phyloP scores from a whole-genome alignment of 2,329 filamentous ascomycete genomes.

The Juglanconis oblonga region DNA sequence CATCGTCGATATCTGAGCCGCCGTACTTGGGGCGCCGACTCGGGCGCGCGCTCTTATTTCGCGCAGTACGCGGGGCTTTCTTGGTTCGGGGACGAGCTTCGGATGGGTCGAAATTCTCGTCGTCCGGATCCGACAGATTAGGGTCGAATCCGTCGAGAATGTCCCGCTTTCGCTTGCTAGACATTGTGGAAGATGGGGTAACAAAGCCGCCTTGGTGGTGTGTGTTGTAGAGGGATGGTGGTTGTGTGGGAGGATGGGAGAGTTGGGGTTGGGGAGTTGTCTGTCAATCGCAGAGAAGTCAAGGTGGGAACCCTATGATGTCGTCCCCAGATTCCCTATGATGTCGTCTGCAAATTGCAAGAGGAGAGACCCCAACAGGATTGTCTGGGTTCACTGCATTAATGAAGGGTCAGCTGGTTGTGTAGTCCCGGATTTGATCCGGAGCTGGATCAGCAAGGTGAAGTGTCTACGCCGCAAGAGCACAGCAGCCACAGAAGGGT shows the following conservation, averaged over 20 bases:
- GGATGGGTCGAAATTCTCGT: conserved; percentile 62
- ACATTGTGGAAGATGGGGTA: conserved; percentile 23
- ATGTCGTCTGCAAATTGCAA: background rate
- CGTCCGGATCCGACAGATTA: conserved; percentile 64
- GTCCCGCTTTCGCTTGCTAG: conserved; percentile 56
- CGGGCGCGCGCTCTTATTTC: conserved; percentile 28
- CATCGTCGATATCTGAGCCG: conserved; percentile 62
- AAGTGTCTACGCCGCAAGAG: too few species aligned
- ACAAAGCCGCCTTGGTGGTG: background rate
- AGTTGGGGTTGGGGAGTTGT: background rate
- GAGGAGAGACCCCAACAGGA: background rate
- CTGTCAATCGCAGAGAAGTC: too few species aligned
- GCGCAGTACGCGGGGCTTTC: conserved; percentile 32
- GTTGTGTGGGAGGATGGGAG: background rate
- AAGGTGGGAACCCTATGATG: too few species aligned
- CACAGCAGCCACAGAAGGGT: background rate
- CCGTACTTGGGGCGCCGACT: conserved; percentile 41
- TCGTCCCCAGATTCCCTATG: too few species aligned
- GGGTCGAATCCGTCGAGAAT: conserved; percentile 59
- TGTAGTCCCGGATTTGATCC: too few species aligned
- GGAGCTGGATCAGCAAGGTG: too few species aligned
- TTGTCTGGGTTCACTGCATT: background rate
- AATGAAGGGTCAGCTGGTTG: background rate
- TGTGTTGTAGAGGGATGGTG: background rate
- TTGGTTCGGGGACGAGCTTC: conserved; percentile 39